Base-by-base conservation (phyloP, 2,329 filamentous ascomycete genomes). In the Fusarium zealandicum region DNA sequence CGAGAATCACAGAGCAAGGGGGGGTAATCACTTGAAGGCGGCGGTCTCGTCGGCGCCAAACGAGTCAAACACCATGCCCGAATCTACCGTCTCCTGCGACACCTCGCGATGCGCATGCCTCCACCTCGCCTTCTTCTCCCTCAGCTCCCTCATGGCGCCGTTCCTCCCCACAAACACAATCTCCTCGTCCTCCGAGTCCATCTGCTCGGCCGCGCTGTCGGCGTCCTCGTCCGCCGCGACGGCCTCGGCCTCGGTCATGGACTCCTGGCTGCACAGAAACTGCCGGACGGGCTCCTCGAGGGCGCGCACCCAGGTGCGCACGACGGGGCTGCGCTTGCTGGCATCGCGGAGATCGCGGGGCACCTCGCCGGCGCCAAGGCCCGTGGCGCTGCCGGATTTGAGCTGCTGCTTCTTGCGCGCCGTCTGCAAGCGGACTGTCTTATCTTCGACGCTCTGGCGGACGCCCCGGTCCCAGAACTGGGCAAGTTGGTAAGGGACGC, bases 401-500 rank as follows among this genome's bases (percentile, higher is more conserved):
- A 75, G 74, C 61, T 75, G 78, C 69, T 77, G 77, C 63, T 71
- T 77, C 76, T 75, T 82, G 68, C 75, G 80, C 69, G 70, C 73
- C 53, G 65, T 72, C 68, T 67, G 77, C 51, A 69, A 74, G 11
- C 68, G 72, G 10, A 73, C 69, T 20, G 72, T 76, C 68, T 78
- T 77, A 17, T 78, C 75, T 54, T 83, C 80, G 54, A 79, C 79
- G 59, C 76, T 79, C 64, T 83, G 73, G 18, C 80, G 79, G 40
- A 78, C 68, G 47, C 78, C 74, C 49, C 72, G 72, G 66, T 96
- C 92, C 92, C 92, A 96, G 59, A 92, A 84, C 13, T 89, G 85
- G 2, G 93, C 93, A 49, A 97, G 81, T 69, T 93, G 92, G 78
- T 98, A 98, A 0, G 93, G 95, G 13, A 97, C 86, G 54, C 83